Conservation (phyloP, 2,329 filamentous ascomycete species). For the Teratosphaeria zuluensis region DNA sequence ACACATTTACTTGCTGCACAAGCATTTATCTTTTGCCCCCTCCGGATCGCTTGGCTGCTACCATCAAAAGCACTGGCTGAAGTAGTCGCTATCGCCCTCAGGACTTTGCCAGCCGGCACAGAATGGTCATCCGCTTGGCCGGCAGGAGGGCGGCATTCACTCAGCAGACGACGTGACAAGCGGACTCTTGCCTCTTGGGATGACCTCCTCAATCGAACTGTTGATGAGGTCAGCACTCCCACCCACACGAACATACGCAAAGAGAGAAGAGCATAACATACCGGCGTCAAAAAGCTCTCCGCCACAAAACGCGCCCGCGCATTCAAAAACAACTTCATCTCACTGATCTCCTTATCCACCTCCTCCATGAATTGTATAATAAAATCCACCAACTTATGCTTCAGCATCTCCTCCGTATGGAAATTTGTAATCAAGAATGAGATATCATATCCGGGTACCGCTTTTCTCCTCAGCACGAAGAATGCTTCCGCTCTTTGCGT, state of each 20-base stretch:
- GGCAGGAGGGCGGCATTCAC: background rate
- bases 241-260: background rate
- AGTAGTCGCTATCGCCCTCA: background rate
- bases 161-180: background rate
- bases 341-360: conserved; percentile 98
- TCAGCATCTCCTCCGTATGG: conserved; percentile 96
- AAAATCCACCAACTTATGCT: conserved; percentile 98
- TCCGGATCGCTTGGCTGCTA: background rate
- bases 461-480: conserved; percentile 90
- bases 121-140: background rate
- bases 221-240: background rate
- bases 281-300: conserved; percentile 93
- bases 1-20: background rate
- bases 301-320: conserved; percentile 94
- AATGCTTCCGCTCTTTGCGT: conserved; percentile 94
- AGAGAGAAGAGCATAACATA: conserved; percentile 33
- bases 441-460: conserved; percentile 96
- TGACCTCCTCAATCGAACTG: conserved; percentile 13
- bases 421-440: conserved; percentile 98
- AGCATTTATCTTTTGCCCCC: background rate
- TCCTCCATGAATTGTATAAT: conserved; percentile 99
- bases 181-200: background rate
- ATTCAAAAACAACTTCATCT: conserved; percentile 99
- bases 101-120: background rate
- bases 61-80: background rate